These are phyloP conservation scores for Colletotrichum sp. DNA, from an alignment of 2,329 filamentous ascomycete genomes.

Conservation along the genomic window DNA sequence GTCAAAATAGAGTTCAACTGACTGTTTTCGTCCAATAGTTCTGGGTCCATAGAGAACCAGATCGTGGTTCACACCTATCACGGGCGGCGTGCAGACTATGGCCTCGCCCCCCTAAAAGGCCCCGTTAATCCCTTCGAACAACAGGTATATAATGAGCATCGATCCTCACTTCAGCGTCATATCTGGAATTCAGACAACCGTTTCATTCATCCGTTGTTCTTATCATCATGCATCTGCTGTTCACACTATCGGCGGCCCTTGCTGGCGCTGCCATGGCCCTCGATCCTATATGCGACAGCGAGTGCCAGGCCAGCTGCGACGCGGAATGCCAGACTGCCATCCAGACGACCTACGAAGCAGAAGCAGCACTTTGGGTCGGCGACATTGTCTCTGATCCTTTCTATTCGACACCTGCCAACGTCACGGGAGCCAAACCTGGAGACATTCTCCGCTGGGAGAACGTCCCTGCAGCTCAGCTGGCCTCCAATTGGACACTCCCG, in stretches of 20 bases:
- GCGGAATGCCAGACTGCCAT: not conserved
- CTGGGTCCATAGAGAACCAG: not conserved
- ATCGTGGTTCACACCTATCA: not conserved
- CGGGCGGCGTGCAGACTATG: not conserved
- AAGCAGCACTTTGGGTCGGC: not conserved
- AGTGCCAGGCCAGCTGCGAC: constrained; percentile 1
- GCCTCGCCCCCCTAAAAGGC: not conserved
- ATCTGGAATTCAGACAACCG: not conserved
- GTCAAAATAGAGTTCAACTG: not conserved
- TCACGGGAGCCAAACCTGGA: not conserved
- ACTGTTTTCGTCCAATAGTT: not conserved
- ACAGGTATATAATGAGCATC: not conserved
- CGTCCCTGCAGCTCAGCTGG: not conserved
- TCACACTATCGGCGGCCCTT: not conserved
- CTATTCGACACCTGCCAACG: not conserved
- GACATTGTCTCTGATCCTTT: constrained; percentile 2
- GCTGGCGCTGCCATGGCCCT: not conserved
- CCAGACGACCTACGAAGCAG: not conserved
- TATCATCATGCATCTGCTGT: not conserved
- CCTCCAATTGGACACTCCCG: constrained; percentile 21
- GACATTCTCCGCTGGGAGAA: constrained; percentile 16
- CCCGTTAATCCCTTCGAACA: not conserved
- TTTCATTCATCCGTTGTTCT: not conserved
- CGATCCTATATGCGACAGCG: not conserved
- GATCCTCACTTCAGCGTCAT: not conserved